Evolutionary conservation across 106 monocot species (phyloP).

Genomic region (Dendrobium chrysotoxum): DNA sequence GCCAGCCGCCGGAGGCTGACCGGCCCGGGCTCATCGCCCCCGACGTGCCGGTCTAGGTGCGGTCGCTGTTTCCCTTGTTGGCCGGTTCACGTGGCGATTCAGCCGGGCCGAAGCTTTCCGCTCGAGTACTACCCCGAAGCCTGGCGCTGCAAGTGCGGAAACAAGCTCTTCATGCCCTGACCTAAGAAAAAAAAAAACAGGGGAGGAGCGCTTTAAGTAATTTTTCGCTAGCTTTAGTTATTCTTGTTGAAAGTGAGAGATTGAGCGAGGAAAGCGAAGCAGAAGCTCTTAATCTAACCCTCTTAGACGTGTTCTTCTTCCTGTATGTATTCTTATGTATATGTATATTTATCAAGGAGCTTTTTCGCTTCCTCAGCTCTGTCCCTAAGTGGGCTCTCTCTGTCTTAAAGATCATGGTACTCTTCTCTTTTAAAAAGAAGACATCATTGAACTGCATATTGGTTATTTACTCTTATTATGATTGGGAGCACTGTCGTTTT

Average conservation of each 20-base stretch:
- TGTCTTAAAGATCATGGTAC: neutral
- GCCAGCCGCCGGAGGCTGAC: constrained; percentile 18
- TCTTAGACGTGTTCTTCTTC: neutral
- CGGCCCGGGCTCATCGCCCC: constrained; percentile 63
- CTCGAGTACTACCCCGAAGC: constrained; percentile 76
- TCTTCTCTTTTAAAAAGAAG: no score
- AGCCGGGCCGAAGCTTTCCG: constrained; percentile 30
- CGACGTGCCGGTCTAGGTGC: constrained; percentile 46
- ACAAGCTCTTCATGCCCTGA: constrained; percentile 61
- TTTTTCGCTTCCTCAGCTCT: neutral
- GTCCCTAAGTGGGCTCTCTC: neutral
- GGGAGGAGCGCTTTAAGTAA: neutral
- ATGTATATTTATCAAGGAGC: neutral
- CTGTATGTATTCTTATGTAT: neutral
- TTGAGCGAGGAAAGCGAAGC: neutral
- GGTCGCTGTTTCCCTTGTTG: constrained; percentile 46
- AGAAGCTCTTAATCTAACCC: neutral
- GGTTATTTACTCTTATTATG: no score
- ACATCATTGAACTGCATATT: no score
- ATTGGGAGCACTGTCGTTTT: no score
- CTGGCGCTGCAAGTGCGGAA: constrained; percentile 67
- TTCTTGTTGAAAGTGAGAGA: neutral
- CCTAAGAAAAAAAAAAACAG: constrained; percentile 11
- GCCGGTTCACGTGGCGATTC: constrained; percentile 55
- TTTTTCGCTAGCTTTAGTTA: neutral